Evolutionary conservation across 2,329 filamentous ascomycete species (phyloP), one percentile per base, ranked within the genome.

Genomic region (Xylaria arbuscula): DNA sequence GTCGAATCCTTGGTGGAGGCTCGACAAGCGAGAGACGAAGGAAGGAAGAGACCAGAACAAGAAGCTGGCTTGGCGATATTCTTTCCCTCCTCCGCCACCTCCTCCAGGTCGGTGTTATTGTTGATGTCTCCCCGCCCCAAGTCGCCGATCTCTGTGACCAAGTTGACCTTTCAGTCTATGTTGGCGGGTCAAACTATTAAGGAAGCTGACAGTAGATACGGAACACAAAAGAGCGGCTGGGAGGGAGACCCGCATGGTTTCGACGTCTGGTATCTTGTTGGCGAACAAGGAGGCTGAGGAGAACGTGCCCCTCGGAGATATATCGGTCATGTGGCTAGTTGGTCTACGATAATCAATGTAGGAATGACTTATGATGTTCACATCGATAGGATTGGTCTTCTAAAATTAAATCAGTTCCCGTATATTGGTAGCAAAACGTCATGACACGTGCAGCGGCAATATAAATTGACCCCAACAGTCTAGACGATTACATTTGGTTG

Each of bases 1-100:
- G 67, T 63, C 70, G n/a, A 75, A 76, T 53, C 71, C 74, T 42
- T 76, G 74, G 73, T 72, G 71, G 70, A 70, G 64, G 59, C 40
- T 73, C 15, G 73, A 75, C 56, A 53, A 51, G 9, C 38, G 24
- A 24, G 70, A 74, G 62, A 75, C 71, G 8, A 68, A 66, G 22
- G 67, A 70, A 34, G 67, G 61, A 45, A 69, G 74, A 28, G 61
- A 24, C 2, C 53, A 70, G 54, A 62, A 70, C 42, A 69, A 68
- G 15, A 57, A 71, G 19, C 58, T 68, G 36, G 42, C 3, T 5
- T 3, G 1, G 58, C 62, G 6, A 42, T 38, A 15, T 5, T 4
- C 24, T 53, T 48, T 11, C 19, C 40, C 19, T 28, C 59, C n/a
- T 36, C 55, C 17, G 28, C 50, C 48, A 50, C 66, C 13, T 24